Percentiles rank a stretch among this genome's conserved stretches.
Evolutionary conservation across 192 early-diverging fungal genomes (phyloP).

Genomic region (Geosiphon pyriformis): DNA sequence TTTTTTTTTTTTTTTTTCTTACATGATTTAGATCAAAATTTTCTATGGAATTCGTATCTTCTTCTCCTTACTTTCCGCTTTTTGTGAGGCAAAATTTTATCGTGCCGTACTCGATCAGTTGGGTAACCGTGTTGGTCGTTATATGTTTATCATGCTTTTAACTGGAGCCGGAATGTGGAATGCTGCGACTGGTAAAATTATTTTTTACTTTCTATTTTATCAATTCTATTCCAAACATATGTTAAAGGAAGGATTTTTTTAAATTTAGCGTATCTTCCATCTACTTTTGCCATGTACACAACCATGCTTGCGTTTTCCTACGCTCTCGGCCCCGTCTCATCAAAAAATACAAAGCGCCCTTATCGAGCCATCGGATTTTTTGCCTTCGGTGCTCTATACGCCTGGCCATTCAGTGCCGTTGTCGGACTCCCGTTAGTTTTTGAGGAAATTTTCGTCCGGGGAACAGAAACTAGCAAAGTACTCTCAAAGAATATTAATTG

Average conservation of each 20-base stretch:
- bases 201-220: background rate
- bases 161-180: constrained; percentile 86
- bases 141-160: constrained; percentile 55
- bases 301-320: constrained; percentile 69
- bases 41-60: constrained; percentile 70
- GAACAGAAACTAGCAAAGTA: constrained; percentile 36
- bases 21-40: constrained; percentile 50
- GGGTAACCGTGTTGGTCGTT: constrained; percentile 61
- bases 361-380: constrained; percentile 55
- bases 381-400: constrained; percentile 58
- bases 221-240: background rate
- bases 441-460: constrained; percentile 59
- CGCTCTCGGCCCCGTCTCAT: constrained; percentile 52
- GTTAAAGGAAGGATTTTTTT: background rate
- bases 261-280: constrained; percentile 73
- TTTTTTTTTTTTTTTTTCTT: too few species aligned
- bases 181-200: constrained; percentile 59
- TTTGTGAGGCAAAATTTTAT: constrained; percentile 69
- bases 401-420: constrained; percentile 86
- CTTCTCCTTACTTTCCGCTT: constrained; percentile 56
- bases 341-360: constrained; percentile 41
- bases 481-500: constrained; percentile 33
- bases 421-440: constrained; percentile 72
- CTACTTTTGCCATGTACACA: constrained; percentile 89
- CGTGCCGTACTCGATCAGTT: constrained; percentile 53